phyloP scores from a whole-genome alignment of 306 rosid genomes.

The Nissolia schottii region DNA sequence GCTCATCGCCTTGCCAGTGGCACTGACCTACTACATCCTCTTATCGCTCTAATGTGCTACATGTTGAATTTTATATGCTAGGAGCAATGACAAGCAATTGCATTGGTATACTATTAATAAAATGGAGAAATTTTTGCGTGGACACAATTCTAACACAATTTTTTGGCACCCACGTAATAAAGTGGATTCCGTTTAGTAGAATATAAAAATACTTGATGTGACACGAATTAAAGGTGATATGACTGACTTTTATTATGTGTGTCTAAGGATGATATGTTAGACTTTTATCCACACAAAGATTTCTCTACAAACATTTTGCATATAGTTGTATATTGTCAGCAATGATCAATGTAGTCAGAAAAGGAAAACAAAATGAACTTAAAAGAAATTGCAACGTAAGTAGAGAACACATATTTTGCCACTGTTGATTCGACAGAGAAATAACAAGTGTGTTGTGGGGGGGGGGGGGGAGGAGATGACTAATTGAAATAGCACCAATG shows the following conservation, averaged over 20 bases:
- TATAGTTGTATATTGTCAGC: slow-evolving; percentile 17
- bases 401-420: slow-evolving; percentile 1
- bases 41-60: slow-evolving; percentile 46
- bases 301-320: background rate
- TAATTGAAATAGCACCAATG: too few species aligned
- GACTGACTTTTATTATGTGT: too few species aligned
- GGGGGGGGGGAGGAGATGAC: too few species aligned
- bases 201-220: too few species aligned
- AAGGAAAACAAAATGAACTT: background rate
- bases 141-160: too few species aligned
- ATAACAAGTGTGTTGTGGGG: too few species aligned
- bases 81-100: slow-evolving; percentile 7
- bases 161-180: too few species aligned
- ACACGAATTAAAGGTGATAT: too few species aligned
- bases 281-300: too few species aligned
- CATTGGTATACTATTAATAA: slow-evolving; percentile 10
- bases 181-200: too few species aligned
- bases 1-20: slow-evolving; percentile 84
- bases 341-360: slow-evolving; percentile 1
- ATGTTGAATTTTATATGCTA: background rate
- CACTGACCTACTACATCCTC: slow-evolving; percentile 68
- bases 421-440: slow-evolving; percentile 10
- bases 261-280: too few species aligned
- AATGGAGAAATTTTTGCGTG: too few species aligned
- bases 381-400: background rate